Percentiles rank a stretch among this genome's conserved stretches.
Evolutionary conservation across 2,329 filamentous ascomycete genomes (phyloP).

Genomic region (Cytospora mali): DNA sequence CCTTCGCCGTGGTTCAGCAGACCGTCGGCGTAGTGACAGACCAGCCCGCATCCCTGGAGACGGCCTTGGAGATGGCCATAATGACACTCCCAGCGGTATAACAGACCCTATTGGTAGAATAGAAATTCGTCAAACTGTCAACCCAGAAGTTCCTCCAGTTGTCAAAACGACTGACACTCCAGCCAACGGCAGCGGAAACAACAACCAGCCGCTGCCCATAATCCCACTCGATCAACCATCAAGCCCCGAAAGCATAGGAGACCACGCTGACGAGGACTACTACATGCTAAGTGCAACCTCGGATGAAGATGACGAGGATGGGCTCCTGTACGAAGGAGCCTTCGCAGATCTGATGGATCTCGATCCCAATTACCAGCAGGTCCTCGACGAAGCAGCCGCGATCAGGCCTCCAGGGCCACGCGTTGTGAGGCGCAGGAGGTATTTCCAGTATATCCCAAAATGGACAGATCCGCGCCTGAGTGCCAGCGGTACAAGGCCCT

Average conservation of each 20-base stretch:
- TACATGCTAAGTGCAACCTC: conserved; percentile 1
- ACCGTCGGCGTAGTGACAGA: too few relatives aligned
- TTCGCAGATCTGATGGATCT: background rate
- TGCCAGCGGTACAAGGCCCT: background rate
- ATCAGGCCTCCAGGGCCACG: background rate
- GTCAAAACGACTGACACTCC: background rate
- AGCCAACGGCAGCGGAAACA: background rate
- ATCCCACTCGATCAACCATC: background rate
- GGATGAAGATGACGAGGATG: background rate
- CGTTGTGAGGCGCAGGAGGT: background rate
- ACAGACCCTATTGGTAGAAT: too few relatives aligned
- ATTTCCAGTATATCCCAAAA: background rate
- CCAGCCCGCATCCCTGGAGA: background rate
- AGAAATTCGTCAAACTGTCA: background rate
- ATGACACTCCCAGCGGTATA: background rate
- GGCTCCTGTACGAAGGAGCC: background rate
- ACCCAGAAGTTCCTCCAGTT: background rate
- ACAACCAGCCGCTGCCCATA: background rate
- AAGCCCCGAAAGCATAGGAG: background rate
- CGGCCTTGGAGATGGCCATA: background rate
- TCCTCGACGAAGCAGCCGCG: background rate
- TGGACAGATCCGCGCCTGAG: background rate
- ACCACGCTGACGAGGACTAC: background rate
- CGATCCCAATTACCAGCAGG: background rate
- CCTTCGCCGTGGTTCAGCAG: background rate